Evolutionary conservation across 257 asterid species (phyloP).

Genomic region (Anisodus acutangulus): DNA sequence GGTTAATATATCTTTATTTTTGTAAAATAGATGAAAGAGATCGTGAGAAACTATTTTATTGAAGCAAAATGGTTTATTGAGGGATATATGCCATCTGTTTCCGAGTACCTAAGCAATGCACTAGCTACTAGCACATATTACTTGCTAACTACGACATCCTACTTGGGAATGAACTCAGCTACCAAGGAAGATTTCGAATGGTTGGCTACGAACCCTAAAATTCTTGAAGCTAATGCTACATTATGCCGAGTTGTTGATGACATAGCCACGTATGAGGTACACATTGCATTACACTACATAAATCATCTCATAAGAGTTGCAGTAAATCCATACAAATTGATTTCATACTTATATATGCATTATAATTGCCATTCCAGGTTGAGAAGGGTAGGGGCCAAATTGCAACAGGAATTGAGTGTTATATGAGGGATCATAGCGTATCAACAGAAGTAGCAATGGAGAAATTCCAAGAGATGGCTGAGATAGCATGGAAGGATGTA

Average conservation of each 20-base stretch:
- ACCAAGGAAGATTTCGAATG: constrained; percentile 13
- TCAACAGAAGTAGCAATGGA: constrained; percentile 46
- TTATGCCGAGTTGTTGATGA: constrained; percentile 25
- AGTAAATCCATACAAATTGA: not conserved
- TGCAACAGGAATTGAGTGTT: constrained; percentile 56
- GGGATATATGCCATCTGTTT: not conserved
- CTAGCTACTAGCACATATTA: not conserved
- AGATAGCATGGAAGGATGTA: constrained; percentile 55
- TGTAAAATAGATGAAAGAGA: not conserved
- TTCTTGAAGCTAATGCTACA: constrained; percentile 7
- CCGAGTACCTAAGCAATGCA: not conserved
- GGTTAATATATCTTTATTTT: not conserved
- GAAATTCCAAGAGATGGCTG: constrained; percentile 40
- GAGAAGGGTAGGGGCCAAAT: constrained; percentile 58
- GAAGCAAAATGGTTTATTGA: constrained; percentile 26
- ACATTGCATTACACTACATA: not conserved
- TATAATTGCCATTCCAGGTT: constrained; percentile 29
- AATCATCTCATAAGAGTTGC: not conserved
- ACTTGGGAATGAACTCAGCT: constrained; percentile 40
- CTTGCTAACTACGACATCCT: constrained; percentile 37
- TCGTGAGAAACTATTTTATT: not conserved
- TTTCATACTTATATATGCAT: not conserved
- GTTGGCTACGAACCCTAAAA: constrained; percentile 25
- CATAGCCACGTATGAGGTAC: constrained; percentile 11
- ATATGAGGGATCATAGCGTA: constrained; percentile 50